These are phyloP conservation scores for Solanum commersonii DNA, from an alignment of 257 asterid genomes.

Conservation along the genomic window DNA sequence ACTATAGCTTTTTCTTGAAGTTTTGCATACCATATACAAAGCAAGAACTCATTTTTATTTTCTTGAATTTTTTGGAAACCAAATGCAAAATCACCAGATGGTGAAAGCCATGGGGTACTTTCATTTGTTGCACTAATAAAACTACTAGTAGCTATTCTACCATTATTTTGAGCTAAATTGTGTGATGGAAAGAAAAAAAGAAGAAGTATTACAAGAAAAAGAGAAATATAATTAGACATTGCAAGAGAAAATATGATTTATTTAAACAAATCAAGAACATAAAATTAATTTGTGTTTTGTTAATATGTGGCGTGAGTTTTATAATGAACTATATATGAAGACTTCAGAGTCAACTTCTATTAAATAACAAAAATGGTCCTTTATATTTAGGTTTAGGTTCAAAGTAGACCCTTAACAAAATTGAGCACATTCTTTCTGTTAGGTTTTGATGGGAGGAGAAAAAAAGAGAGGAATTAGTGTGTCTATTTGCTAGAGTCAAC, in stretches of 20 bases:
- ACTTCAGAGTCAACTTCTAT: neutral
- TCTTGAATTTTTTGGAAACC: conserved; percentile 32
- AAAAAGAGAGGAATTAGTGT: too few species aligned
- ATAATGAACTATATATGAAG: neutral
- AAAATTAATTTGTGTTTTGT: neutral
- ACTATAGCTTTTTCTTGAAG: conserved; percentile 33
- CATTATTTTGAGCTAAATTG: conserved; percentile 16
- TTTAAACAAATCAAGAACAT: neutral
- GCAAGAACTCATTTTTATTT: conserved; percentile 17
- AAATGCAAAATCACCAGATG: conserved; percentile 44
- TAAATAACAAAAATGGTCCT: neutral
- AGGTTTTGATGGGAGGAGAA: neutral
- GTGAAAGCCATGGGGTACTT: conserved; percentile 49
- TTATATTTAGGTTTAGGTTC: neutral
- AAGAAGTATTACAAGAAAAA: neutral
- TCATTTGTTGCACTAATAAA: neutral
- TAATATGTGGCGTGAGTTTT: neutral
- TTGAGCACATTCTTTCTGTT: neutral
- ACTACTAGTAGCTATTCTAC: neutral
- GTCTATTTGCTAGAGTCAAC: too few species aligned
- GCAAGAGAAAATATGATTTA: neutral
- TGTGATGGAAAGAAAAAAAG: neutral
- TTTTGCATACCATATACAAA: conserved; percentile 46
- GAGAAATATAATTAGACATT: neutral
- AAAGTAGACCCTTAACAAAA: neutral